phyloP scores from a whole-genome alignment of 2,329 filamentous ascomycete species.

The Penicillium psychrosexuale region DNA sequence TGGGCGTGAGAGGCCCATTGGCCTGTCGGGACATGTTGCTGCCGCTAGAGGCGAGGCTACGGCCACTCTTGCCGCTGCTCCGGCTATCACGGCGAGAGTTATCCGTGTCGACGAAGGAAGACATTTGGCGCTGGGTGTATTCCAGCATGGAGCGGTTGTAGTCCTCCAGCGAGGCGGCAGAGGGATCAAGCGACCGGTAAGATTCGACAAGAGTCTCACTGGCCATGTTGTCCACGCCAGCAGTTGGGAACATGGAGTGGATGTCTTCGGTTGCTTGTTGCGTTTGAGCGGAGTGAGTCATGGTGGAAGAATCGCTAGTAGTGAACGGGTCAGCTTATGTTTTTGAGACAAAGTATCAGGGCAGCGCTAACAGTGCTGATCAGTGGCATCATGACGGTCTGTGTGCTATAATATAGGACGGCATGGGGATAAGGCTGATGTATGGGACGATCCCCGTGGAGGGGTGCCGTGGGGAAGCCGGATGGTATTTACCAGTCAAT shows the following conservation, averaged over 20 bases:
- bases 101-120: constrained; percentile 30
- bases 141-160: constrained; percentile 41
- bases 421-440: background rate
- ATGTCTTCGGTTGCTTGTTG: constrained; percentile 17
- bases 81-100: constrained; percentile 19
- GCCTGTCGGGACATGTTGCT: constrained; percentile 18
- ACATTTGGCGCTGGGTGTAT: constrained; percentile 39
- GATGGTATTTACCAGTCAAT: background rate
- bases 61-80: constrained; percentile 30
- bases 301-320: constrained; percentile 13
- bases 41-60: constrained; percentile 22
- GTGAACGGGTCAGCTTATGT: constrained; percentile 1
- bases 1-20: constrained; percentile 17
- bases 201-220: constrained; percentile 16
- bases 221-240: constrained; percentile 15
- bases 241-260: constrained; percentile 21
- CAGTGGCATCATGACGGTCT: background rate
- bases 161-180: constrained; percentile 32
- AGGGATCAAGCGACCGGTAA: constrained; percentile 22
- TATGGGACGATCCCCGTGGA: background rate
- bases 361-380: background rate
- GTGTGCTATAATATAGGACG: background rate
- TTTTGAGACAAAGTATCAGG: background rate
- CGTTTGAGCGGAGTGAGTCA: constrained; percentile 17
- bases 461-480: background rate